Evolutionary conservation across 805 yeast genomes (phyloP), one percentile per base, ranked within the genome.

Genomic region (Cyberlindnera lachancei): DNA sequence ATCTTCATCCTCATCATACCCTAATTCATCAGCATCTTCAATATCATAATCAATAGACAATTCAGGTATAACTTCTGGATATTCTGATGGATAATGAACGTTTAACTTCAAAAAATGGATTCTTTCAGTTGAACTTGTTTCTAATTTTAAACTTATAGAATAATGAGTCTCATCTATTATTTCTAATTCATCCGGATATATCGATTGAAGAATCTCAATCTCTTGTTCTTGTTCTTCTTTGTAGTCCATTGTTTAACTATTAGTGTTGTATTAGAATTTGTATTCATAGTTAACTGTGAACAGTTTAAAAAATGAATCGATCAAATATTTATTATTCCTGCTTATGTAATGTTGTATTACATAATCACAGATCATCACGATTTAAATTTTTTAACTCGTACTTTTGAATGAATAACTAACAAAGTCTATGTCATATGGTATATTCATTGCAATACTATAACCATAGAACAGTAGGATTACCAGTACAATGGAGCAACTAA

Each of bases 161-260:
- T 74, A 83, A 23, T 65, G 65, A 6, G 63, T 56, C 2, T 62
- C 58, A 23, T 59, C 42, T 14, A 36, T 45, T 15, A 40, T 29
- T 18, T 53, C 59, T 20, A 85, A 59, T 55, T 90, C 98, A 52
- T 90, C 96, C 6, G 97, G 98, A 54, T 92, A 90, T 34, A 90
- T 90, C 13, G 94, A 79, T 52, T 84, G 79, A 36, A 90, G 68
- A 32, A 92, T 87, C 56, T 88, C 96, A 28, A 92, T 55, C 56
- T 90, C 98, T 59, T 90, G 95, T 18, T 52, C 56, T 53, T 90
- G 96, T 52, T 92, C 96, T 55, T 84, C 95, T 32, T 57, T 52
- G 35, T 78, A 72, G 46, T 82, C 88, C 94, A 84, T 84, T 19
- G 7, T 19, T 19, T 8, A 8, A 8, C 21, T 7, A 10, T 7